Conservation (phyloP, 768 basidiomycete genomes). For the Steccherinum ochraceum region DNA sequence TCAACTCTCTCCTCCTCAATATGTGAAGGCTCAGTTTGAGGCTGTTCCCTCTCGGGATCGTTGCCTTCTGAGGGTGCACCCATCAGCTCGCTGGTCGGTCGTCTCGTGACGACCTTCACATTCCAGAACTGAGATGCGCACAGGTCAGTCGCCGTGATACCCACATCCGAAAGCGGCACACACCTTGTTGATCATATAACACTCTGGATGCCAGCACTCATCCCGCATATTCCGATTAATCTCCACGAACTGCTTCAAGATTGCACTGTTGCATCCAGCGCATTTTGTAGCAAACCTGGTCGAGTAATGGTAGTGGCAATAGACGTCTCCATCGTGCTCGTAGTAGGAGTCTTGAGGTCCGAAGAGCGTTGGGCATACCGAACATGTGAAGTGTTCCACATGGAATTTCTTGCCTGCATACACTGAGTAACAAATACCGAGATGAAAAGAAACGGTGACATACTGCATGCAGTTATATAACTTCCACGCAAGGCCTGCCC, state of each 20-base stretch:
- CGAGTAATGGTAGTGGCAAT: slow-evolving; percentile 98
- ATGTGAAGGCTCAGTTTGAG: slow-evolving; percentile 42
- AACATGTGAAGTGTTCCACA: slow-evolving; percentile 99
- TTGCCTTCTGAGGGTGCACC: slow-evolving; percentile 39
- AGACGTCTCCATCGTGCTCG: slow-evolving; percentile 96
- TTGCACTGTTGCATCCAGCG: slow-evolving; percentile 94
- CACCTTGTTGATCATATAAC: slow-evolving; percentile 99
- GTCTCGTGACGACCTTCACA: slow-evolving; percentile 80
- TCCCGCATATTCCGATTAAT: slow-evolving; percentile 97
- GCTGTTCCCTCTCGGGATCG: slow-evolving; percentile 30
- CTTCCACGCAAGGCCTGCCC: slow-evolving; percentile 90
- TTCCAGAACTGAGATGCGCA: slow-evolving; percentile 85
- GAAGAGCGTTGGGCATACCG: slow-evolving; percentile 91
- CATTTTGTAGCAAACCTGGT: slow-evolving; percentile 98
- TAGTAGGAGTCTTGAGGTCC: slow-evolving; percentile 99
- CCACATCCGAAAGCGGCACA: slow-evolving; percentile 14
- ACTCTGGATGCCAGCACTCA: slow-evolving; percentile 99
- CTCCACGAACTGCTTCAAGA: slow-evolving; percentile 98
- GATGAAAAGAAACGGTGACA: slow-evolving; percentile 25
- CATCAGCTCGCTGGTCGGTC: slow-evolving; percentile 50
- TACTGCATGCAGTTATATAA: slow-evolving; percentile 99
- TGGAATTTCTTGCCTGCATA: slow-evolving; percentile 94
- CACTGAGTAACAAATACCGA: not conserved
- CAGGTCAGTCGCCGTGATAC: not conserved
- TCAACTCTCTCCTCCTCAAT: slow-evolving; percentile 77